Percentiles rank a stretch among this genome's conserved stretches.
phyloP scores from a whole-genome alignment of 129 eudicot species.

The Centrapalus pauciflorus region DNA sequence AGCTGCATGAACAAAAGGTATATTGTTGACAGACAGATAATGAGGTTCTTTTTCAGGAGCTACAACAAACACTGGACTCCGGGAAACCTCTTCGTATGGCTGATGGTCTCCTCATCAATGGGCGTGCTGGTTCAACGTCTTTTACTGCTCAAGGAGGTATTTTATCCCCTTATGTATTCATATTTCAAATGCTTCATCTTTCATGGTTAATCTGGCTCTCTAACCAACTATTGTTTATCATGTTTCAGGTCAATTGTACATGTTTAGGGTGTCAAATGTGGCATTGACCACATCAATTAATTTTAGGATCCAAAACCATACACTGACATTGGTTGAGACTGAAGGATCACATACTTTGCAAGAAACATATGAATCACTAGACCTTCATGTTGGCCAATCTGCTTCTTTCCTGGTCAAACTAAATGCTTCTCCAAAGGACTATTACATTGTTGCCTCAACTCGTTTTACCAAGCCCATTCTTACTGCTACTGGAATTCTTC shows the following conservation, averaged over 20 bases:
- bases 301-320: slow-evolving; percentile 69
- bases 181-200: not conserved
- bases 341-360: slow-evolving; percentile 80
- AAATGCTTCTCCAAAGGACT: slow-evolving; percentile 43
- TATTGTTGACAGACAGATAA: not conserved
- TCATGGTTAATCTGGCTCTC: not conserved
- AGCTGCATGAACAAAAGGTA: not conserved
- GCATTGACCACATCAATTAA: slow-evolving; percentile 63
- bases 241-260: slow-evolving; percentile 47
- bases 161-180: not conserved
- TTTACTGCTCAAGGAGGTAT: slow-evolving; percentile 46
- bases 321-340: slow-evolving; percentile 50
- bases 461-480: slow-evolving; percentile 58
- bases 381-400: slow-evolving; percentile 83
- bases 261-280: slow-evolving; percentile 82
- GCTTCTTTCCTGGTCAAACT: slow-evolving; percentile 59
- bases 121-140: slow-evolving; percentile 25
- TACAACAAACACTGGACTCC: slow-evolving; percentile 49
- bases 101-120: slow-evolving; percentile 70
- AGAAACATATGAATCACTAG: slow-evolving; percentile 64
- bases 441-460: slow-evolving; percentile 65
- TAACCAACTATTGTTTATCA: not conserved
- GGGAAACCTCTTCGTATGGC: slow-evolving; percentile 56
- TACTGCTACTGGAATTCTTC: slow-evolving; percentile 54
- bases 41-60: slow-evolving; percentile 31